Conservation (phyloP, 2,329 filamentous ascomycete species). For the Penicillium rolfsii region DNA sequence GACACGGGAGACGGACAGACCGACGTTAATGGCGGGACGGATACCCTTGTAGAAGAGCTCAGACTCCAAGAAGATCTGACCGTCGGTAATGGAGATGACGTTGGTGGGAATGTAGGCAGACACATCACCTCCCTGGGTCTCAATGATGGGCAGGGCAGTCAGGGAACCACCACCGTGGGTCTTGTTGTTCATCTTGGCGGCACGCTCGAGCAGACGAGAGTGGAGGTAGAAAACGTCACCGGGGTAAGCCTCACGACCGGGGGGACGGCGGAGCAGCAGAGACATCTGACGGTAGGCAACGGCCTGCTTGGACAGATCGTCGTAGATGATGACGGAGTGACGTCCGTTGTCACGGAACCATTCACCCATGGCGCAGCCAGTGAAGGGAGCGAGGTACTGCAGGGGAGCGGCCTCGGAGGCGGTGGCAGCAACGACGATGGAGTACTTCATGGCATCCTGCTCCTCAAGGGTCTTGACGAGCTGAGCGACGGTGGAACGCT, state of each 20-base stretch:
- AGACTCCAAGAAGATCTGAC: slow-evolving; percentile 99
- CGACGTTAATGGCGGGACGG: slow-evolving; percentile 99
- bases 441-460: slow-evolving; percentile 99
- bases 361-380: slow-evolving; percentile 69
- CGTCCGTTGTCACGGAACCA: slow-evolving; percentile 82
- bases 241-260: slow-evolving; percentile 98
- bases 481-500: slow-evolving; percentile 98
- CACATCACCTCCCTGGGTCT: slow-evolving; percentile 99
- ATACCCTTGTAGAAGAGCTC: slow-evolving; percentile 99
- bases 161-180: slow-evolving; percentile 94
- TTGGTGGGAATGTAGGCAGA: slow-evolving; percentile 99
- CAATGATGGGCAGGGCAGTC: slow-evolving; percentile 95
- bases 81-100: slow-evolving; percentile 99
- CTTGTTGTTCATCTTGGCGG: slow-evolving; percentile 98
- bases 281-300: slow-evolving; percentile 99
- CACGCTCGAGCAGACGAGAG: slow-evolving; percentile 98
- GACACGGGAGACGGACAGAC: slow-evolving; percentile 99
- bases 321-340: slow-evolving; percentile 88
- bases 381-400: slow-evolving; percentile 94
- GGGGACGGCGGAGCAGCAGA: slow-evolving; percentile 93
- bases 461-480: slow-evolving; percentile 99
- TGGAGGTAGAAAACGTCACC: slow-evolving; percentile 99
- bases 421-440: slow-evolving; percentile 88
- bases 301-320: slow-evolving; percentile 97
- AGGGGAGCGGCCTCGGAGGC: slow-evolving; percentile 95